Evolutionary conservation across 2,329 filamentous ascomycete genomes (phyloP).

Genomic region (Diaporthe capsici): DNA sequence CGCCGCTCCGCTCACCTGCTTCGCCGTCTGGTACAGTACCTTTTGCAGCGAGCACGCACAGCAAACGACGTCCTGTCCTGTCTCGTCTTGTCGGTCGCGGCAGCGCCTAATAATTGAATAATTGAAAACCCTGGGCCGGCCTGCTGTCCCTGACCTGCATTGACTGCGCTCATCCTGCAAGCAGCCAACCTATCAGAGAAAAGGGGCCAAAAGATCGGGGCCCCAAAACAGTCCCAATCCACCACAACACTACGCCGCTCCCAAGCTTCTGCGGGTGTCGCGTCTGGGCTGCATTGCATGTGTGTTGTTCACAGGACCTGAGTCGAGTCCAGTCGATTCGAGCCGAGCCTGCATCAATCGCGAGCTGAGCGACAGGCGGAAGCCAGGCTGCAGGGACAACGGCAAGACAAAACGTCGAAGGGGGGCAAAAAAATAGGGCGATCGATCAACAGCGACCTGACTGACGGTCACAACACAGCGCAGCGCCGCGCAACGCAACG

Average conservation of each 20-base stretch:
- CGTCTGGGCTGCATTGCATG: constrained; percentile 39
- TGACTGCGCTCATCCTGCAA: constrained; percentile 32
- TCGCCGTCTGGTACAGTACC: not conserved
- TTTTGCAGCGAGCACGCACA: not conserved
- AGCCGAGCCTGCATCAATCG: constrained; percentile 14
- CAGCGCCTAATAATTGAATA: constrained; percentile 28
- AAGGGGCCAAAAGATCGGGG: constrained; percentile 36
- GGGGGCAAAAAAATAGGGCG: constrained; percentile 36
- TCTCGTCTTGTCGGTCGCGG: constrained; percentile 10
- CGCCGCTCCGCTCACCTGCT: constrained; percentile 1
- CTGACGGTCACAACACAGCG: constrained; percentile 26
- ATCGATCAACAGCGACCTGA: constrained; percentile 31
- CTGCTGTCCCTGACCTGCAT: constrained; percentile 31
- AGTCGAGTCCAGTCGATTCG: constrained; percentile 25
- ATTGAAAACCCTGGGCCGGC: constrained; percentile 20
- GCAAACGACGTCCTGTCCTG: constrained; percentile 1
- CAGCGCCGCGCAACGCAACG: constrained; percentile 4
- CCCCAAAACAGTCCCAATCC: constrained; percentile 19
- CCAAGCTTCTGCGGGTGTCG: constrained; percentile 37
- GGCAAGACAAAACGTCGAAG: constrained; percentile 15
- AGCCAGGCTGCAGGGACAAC: constrained; percentile 24
- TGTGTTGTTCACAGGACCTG: constrained; percentile 33
- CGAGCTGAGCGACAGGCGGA: constrained; percentile 16
- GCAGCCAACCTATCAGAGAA: constrained; percentile 35
- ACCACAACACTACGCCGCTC: constrained; percentile 24